phyloP scores from a whole-genome alignment of 2,329 filamentous ascomycete genomes.

The Beauveria rudraprayagi region DNA sequence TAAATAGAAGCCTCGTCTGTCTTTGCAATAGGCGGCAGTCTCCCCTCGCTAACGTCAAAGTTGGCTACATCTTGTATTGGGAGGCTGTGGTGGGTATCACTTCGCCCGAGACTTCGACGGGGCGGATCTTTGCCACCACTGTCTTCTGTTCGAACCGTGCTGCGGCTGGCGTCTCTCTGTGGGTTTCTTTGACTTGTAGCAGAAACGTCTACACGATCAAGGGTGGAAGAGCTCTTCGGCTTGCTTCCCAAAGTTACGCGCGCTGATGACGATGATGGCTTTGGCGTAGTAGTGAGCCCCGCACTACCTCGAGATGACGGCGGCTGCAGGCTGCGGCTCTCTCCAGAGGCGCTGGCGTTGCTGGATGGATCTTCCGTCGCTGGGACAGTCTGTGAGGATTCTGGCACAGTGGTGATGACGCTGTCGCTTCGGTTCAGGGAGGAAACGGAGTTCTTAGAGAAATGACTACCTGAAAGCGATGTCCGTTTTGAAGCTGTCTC shows the following conservation, averaged over 20 bases:
- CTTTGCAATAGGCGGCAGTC: conserved; percentile 25
- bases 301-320: conserved; percentile 37
- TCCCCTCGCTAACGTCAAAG: conserved; percentile 32
- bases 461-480: conserved; percentile 30
- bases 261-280: conserved; percentile 28
- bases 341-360: conserved; percentile 5
- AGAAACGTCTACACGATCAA: conserved; percentile 39
- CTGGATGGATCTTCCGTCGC: neutral
- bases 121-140: conserved; percentile 27
- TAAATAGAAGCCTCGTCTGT: conserved; percentile 37
- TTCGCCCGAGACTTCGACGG: conserved; percentile 34
- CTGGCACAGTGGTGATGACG: conserved; percentile 14
- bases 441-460: conserved; percentile 33
- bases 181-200: conserved; percentile 44
- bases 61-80: conserved; percentile 28
- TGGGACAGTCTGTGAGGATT: neutral
- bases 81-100: conserved; percentile 31
- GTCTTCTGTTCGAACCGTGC: conserved; percentile 35
- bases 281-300: conserved; percentile 37
- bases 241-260: conserved; percentile 35
- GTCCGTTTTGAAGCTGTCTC: conserved; percentile 36
- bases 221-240: conserved; percentile 32
- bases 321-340: conserved; percentile 14
- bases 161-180: conserved; percentile 39
- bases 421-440: conserved; percentile 36